Percentiles rank a stretch among this genome's conserved stretches.
These are phyloP conservation scores for Nemophila menziesii DNA, from an alignment of 257 asterid species.

Conservation along the genomic window DNA sequence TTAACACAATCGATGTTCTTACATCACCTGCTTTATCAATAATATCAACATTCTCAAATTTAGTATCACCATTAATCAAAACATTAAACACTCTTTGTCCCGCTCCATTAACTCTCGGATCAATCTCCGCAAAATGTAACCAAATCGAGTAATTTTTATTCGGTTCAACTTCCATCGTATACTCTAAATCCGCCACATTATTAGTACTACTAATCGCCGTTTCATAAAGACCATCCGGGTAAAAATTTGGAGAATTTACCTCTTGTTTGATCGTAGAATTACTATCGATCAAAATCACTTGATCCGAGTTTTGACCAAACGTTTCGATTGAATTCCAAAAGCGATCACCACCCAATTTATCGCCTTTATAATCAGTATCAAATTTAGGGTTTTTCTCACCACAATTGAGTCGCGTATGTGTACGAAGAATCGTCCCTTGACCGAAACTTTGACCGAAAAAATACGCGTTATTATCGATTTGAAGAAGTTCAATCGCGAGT, in stretches of 20 bases:
- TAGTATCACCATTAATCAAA: conserved; percentile 52
- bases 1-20: conserved; percentile 67
- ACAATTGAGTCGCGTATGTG: conserved; percentile 61
- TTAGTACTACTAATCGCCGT: conserved; percentile 56
- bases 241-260: conserved; percentile 67
- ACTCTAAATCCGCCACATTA: conserved; percentile 47
- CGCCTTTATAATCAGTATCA: conserved; percentile 68
- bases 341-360: conserved; percentile 92
- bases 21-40: conserved; percentile 53
- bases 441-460: conserved; percentile 63
- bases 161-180: conserved; percentile 78
- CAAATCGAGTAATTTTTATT: conserved; percentile 73
- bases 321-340: conserved; percentile 60
- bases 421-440: conserved; percentile 72
- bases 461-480: conserved; percentile 66
- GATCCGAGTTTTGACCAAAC: conserved; percentile 46
- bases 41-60: conserved; percentile 51
- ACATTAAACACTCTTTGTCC: conserved; percentile 77
- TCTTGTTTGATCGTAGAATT: conserved; percentile 30
- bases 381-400: conserved; percentile 48
- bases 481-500: conserved; percentile 86
- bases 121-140: conserved; percentile 96
- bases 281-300: conserved; percentile 28
- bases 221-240: conserved; percentile 77
- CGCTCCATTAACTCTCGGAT: conserved; percentile 45